Base-by-base conservation (phyloP, 108 stramenopile genomes). In the Cyclostephanos tholiformis region DNA sequence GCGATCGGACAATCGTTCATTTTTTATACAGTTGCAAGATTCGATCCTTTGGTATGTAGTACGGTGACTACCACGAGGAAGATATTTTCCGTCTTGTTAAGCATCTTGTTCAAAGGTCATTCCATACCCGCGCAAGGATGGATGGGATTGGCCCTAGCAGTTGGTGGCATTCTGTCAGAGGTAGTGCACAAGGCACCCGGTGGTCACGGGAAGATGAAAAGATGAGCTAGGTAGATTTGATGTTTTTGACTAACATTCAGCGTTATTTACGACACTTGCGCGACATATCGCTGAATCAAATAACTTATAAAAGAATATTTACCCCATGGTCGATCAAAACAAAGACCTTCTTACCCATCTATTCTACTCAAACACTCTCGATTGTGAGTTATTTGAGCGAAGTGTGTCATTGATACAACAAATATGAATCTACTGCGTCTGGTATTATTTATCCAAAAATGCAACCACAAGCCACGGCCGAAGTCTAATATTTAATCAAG, bases 11-110 rank as follows among this genome's bases (percentile, higher is more conserved):
- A 98, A 82, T 88, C 85, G 65, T 97, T 97, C 80, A 96, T 98
- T 76, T 98, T 95, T 83, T 95, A 86, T 66, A 92, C 91, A 7
- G 83, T 98, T 59, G 80, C 87, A 30, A 53, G 83, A 60, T 97
- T 97, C 72, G 96, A 95, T 76, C 91, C 97, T 1, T 77, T 97
- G 39, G 88, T 92, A 46, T 94, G 91, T 76, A 89, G 94, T 25
- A 98, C 97, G 6, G 86, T 98, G 35, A 98, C 97, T 22, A 98
- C 97, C 5, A 96, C 96, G 12, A 85, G 97, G 63, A 98, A 98
- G 75, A 95, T 98, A 62, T 91, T 97, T 63, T 89, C 94, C 0
- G 92, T 98, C 22, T 43, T 98, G 9, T 76, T 93, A 62, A 90
- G 89, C 57, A 83, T 93, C 25, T 61, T 91, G 22, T 65, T 84